Evolutionary conservation across 331 rosid genomes (phyloP).

Genomic region (Phaseolus coccineus): DNA sequence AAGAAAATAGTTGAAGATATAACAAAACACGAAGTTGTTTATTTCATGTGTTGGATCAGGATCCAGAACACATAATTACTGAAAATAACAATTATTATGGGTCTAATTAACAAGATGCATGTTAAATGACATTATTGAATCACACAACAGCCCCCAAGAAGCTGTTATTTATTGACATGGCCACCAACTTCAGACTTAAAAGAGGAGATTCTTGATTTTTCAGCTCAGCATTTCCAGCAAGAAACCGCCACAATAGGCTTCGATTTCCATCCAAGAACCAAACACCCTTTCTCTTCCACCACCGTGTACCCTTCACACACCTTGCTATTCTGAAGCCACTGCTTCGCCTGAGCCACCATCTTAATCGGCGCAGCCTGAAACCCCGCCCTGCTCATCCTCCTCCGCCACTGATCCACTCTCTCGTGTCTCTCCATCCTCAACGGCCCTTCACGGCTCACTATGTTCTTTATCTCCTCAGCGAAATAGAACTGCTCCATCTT

Average conservation of each 20-base stretch:
- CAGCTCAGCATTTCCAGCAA: constrained; percentile 81
- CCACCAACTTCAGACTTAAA: too few relatives aligned
- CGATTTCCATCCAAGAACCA: constrained; percentile 92
- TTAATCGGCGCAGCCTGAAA: constrained; percentile 75
- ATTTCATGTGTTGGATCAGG: constrained; percentile 51
- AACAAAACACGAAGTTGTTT: constrained; percentile 52
- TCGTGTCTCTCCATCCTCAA: constrained; percentile 90
- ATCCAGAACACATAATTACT: constrained; percentile 39
- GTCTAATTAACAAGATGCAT: constrained; percentile 29
- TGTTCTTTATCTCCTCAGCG: constrained; percentile 92
- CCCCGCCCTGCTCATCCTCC: constrained; percentile 93
- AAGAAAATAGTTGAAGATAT: constrained; percentile 11
- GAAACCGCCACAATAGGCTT: constrained; percentile 91
- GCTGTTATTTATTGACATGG: constrained; percentile 40
- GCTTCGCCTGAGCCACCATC: constrained; percentile 69
- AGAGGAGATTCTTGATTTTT: neutral
- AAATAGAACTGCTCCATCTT: constrained; percentile 90
- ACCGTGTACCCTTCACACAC: constrained; percentile 69
- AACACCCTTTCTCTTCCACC: constrained; percentile 88
- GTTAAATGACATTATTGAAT: constrained; percentile 31
- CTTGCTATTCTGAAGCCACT: constrained; percentile 69
- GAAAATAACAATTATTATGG: constrained; percentile 39
- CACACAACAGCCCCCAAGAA: constrained; percentile 29
- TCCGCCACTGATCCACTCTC: constrained; percentile 85
- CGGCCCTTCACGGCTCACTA: constrained; percentile 91